Conservation (phyloP, 768 basidiomycete genomes). For the Mrakia frigida region DNA sequence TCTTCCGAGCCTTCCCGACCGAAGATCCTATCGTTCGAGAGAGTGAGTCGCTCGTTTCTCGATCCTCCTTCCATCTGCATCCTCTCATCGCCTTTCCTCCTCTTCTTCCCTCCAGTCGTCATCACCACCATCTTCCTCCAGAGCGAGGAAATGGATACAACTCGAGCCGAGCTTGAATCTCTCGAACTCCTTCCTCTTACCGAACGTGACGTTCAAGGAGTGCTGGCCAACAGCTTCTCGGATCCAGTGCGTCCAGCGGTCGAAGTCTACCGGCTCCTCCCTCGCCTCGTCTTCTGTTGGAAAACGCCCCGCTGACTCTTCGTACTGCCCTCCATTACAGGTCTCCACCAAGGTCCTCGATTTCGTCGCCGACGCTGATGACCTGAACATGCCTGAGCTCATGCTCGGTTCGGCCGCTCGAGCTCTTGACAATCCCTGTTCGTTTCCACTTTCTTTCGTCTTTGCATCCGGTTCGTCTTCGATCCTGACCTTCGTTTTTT, state of each 20-base stretch:
- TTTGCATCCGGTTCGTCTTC: not conserved
- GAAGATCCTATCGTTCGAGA: slow-evolving; percentile 3
- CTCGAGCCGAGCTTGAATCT: not conserved
- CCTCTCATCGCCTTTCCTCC: too few species aligned
- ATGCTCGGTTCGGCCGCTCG: not conserved
- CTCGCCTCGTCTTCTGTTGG: too few species aligned
- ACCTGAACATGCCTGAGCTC: not conserved
- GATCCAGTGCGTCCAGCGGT: not conserved
- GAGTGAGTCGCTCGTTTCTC: not conserved
- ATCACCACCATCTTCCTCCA: not conserved
- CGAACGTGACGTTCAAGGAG: not conserved
- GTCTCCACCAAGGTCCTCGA: not conserved
- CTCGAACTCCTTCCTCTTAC: slow-evolving; percentile 1
- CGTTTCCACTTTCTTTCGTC: not conserved
- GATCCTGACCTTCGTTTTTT: not conserved
- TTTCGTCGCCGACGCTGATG: not conserved
- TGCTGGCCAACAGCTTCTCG: not conserved
- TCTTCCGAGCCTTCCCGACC: not conserved
- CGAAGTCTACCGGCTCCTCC: too few species aligned
- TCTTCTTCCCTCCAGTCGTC: not conserved
- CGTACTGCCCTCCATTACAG: not conserved
- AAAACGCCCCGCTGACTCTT: too few species aligned
- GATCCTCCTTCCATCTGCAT: too few species aligned
- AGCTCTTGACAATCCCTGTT: not conserved
- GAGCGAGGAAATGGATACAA: not conserved